These are phyloP conservation scores for Silene coronaria DNA, from an alignment of 179 eudicot genomes.

Conservation along the genomic window DNA sequence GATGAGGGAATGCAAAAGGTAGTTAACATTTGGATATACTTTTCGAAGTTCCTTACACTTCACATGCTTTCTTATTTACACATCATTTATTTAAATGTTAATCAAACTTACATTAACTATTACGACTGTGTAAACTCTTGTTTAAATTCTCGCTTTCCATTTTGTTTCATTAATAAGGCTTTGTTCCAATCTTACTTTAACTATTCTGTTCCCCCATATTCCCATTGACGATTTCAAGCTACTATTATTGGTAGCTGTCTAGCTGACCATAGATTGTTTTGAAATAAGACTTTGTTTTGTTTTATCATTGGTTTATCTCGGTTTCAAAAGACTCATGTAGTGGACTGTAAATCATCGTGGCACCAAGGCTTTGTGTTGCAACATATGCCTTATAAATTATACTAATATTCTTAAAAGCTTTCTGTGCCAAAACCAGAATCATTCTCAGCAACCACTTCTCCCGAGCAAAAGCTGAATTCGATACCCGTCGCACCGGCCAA, in stretches of 20 bases:
- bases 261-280: not conserved
- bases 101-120: too few species aligned
- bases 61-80: not conserved
- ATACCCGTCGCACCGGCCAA: too few species aligned
- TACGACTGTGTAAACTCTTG: too few species aligned
- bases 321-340: not conserved
- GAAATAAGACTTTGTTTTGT: not conserved
- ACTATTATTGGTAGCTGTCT: not conserved
- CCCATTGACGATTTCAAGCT: not conserved
- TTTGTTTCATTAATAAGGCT: too few species aligned
- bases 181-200: too few species aligned
- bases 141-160: too few species aligned
- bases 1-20: conserved; percentile 99
- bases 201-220: not conserved
- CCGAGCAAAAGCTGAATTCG: too few species aligned
- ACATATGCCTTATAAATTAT: not conserved
- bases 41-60: not conserved
- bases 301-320: not conserved
- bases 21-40: not conserved
- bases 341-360: not conserved
- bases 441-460: too few species aligned
- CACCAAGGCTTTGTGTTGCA: not conserved
- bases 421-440: too few species aligned
- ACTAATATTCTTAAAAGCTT: too few species aligned
- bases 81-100: not conserved